Evolutionary conservation across 1,139 yeast species (phyloP), one percentile per base, ranked within the genome.

Genomic region (Hansenula lynferdii): DNA sequence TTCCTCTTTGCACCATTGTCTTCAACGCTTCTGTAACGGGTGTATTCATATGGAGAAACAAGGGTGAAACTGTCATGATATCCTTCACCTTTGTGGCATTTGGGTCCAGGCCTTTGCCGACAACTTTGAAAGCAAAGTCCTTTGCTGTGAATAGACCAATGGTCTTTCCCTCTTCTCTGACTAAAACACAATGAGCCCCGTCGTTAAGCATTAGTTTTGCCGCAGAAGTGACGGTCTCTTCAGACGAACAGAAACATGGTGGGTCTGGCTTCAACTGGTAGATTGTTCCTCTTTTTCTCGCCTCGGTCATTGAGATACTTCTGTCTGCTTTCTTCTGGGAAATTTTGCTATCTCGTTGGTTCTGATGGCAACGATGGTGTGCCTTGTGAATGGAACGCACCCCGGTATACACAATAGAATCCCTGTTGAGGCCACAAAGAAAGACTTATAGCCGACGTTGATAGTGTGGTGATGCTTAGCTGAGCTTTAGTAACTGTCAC

Each of bases 121-220:
- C 58, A 15, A 75, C 67, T 18, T 70, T 49, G 47, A 77, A 79
- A 0, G 85, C 85, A 44, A 80, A 64, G 55, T 80, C 87, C 48
- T 80, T 80, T 12, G 86, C 83, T 0, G 87, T 80, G 56, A 80
- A 75, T 25, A 80, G 75, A 11, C 87, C 87, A 28, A 69, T 44
- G 28, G 80, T 60, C 43, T 65, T 70, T 5, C 39, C 44, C n/a
- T 23, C 17, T 10, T 36, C 40, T 24, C 45, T 49, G 24, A 51
- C 53, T 9, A 51, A 33, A 7, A 48, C 49, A 56, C 83, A 77
- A 51, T 77, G 77, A 39, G 72, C 77, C 35, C 82, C 53, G 41
- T 62, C 67, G 21, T 77, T 77, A 9, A 72, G 65, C 83, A 77
- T 77, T 40, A 70, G 53, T 37, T 69, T 72, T 2, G 81, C 62